Evolutionary conservation across 192 early-diverging fungal species (phyloP), one percentile per base, ranked within the genome.

Genomic region (Paraglomus occultum): DNA sequence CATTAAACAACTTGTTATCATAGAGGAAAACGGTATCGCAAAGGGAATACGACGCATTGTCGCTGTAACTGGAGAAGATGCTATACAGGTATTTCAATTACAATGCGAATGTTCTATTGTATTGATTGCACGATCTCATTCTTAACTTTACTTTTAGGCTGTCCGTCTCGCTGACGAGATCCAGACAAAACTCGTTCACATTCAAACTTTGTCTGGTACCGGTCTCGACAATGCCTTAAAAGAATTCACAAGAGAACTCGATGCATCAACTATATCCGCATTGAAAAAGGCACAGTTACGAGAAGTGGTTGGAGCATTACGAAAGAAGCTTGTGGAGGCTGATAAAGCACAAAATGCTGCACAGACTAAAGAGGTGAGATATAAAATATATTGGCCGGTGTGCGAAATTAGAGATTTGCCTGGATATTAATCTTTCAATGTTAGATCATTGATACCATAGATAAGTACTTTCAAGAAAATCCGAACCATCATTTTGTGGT

Each of bases 1-100:
- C 51, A 94, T 99, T 67, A 95, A 93, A 80, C 75, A 82, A 40
- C 87, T 96, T 76, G 84, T 84, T 40, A 85, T 97, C 63, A 75
- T 94, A 51, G 97, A 99, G 83, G 97, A 97, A 76, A 69, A 79
- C 23, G 89, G 89, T 77, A 94, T 97, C 74, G 92, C 95, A 76
- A 96, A 96, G 87, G 97, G 97, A 70, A 92, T 96, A 60, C 90
- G 97, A 43, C 93, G 97, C 70, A 92, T 99, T 57, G 87, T 95
- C 22, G 95, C 93, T 43, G 90, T 95, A 51, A 96, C 95, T 17
- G 95, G 94, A 31, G 93, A 95, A 70, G 95, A 93, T 76, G 97
- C 95, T n/a, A 54, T 75, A 49, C 74, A 76, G 51, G 67, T 70
- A 49, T 38, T 11, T 49, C 4, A 45, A 47, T 31, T 64, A 17